Percentiles rank a stretch among this genome's conserved stretches.
These are phyloP conservation scores for Aspergillus nanangensis DNA, from an alignment of 495 filamentous ascomycete species.

Conservation along the genomic window DNA sequence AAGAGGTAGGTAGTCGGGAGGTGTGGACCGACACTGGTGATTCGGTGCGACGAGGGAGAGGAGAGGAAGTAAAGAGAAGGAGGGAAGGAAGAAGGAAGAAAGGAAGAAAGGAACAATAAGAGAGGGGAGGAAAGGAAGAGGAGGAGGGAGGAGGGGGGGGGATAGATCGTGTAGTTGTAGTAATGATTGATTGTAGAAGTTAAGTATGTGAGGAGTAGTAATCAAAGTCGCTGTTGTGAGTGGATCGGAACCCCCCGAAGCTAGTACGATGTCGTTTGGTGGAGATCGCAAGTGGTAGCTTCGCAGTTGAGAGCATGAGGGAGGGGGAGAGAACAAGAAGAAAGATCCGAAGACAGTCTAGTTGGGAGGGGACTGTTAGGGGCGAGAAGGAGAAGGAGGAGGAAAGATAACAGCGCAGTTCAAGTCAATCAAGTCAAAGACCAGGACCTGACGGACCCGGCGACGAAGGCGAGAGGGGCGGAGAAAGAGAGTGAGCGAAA, in stretches of 20 bases:
- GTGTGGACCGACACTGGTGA: no score
- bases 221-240: slow-evolving; percentile 9
- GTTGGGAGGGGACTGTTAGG: slow-evolving; percentile 7
- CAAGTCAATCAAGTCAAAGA: no score
- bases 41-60: background rate
- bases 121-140: slow-evolving; percentile 11
- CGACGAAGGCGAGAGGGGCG: no score
- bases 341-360: slow-evolving; percentile 18
- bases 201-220: slow-evolving; percentile 11
- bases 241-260: slow-evolving; percentile 23
- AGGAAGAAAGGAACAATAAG: slow-evolving; percentile 6
- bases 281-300: slow-evolving; percentile 11
- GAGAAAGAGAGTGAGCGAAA: no score
- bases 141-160: slow-evolving; percentile 11
- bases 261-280: slow-evolving; percentile 13
- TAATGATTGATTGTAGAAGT: no score
- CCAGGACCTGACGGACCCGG: no score
- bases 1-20: no score
- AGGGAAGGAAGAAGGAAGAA: slow-evolving; percentile 11
- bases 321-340: no score
- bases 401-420: no score
- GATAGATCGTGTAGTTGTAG: slow-evolving; percentile 8
- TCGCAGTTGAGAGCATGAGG: no score
- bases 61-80: slow-evolving; percentile 5
- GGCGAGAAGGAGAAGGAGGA: slow-evolving; percentile 15